phyloP scores from a whole-genome alignment of 2,329 filamentous ascomycete genomes.

The Fusarium decemcellulare region DNA sequence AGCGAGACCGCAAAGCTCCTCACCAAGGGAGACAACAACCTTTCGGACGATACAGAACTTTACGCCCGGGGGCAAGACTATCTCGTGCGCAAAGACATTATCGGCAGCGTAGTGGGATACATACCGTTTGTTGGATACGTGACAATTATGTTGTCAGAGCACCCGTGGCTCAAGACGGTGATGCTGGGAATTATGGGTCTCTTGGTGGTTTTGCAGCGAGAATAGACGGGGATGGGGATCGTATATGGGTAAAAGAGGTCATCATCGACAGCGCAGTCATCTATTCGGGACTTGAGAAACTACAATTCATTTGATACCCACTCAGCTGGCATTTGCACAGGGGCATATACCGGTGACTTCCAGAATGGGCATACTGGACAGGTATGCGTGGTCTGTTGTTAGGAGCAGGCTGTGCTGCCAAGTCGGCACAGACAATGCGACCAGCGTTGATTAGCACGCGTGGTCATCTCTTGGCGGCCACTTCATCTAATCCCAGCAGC shows the following conservation, averaged over 20 bases:
- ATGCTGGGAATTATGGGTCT: constrained; percentile 96
- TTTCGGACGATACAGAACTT: constrained; percentile 88
- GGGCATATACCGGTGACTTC: constrained; percentile 28
- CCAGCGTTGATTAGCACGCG: constrained; percentile 3
- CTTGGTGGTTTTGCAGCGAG: constrained; percentile 91
- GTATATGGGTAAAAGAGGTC: constrained; percentile 5
- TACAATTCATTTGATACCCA: constrained; percentile 29
- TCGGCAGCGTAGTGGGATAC: constrained; percentile 92
- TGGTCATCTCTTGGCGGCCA: constrained; percentile 6
- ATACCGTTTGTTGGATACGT: constrained; percentile 97
- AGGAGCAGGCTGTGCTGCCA: constrained; percentile 5
- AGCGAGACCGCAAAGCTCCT: constrained; percentile 79
- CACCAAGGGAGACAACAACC: constrained; percentile 98
- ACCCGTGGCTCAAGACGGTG: constrained; percentile 97
- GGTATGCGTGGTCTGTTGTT: constrained; percentile 3
- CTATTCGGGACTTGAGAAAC: constrained; percentile 8
- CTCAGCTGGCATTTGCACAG: constrained; percentile 8
- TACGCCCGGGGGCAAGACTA: constrained; percentile 92
- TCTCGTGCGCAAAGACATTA: constrained; percentile 88
- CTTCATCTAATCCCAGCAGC: background rate
- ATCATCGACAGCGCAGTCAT: background rate
- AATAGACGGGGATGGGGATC: constrained; percentile 64
- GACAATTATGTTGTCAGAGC: constrained; percentile 93
- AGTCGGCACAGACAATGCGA: constrained; percentile 22
- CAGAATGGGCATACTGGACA: constrained; percentile 2